Evolutionary conservation across 2,329 filamentous ascomycete genomes (phyloP).

Genomic region (Diaporthe vexans): DNA sequence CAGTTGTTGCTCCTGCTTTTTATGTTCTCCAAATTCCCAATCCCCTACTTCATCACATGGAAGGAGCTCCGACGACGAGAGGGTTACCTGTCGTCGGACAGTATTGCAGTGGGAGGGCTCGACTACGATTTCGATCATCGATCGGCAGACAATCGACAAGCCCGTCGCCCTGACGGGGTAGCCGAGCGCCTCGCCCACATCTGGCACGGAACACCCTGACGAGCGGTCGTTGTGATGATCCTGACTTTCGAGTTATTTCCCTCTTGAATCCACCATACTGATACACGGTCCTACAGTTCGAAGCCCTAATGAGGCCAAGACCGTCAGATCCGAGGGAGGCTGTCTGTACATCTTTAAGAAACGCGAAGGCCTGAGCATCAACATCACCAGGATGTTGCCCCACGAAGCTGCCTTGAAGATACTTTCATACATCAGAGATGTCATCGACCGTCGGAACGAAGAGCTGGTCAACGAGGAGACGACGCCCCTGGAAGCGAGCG

Average conservation of each 20-base stretch:
- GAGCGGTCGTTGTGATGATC: no score
- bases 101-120: background rate
- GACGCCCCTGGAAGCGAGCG: conserved; percentile 38
- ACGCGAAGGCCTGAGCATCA: conserved; percentile 44
- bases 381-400: conserved; percentile 45
- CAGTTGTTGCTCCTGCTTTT: background rate
- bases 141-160: background rate
- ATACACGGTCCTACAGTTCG: conserved; percentile 24
- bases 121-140: background rate
- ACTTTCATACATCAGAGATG: conserved; percentile 45
- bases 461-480: conserved; percentile 41
- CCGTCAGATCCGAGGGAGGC: conserved; percentile 40
- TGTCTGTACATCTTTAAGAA: conserved; percentile 37
- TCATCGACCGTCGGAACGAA: conserved; percentile 43
- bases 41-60: no score
- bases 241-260: no score
- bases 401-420: conserved; percentile 49
- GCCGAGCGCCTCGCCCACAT: background rate
- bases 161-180: background rate
- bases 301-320: conserved; percentile 42
- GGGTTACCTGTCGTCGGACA: background rate
- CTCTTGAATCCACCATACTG: conserved; percentile 6
- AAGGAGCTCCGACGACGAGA: no score
- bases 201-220: background rate
- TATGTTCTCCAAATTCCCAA: no score